These are phyloP conservation scores for Sarcodon sp. DNA, from an alignment of 768 basidiomycete species.

Conservation along the genomic window DNA sequence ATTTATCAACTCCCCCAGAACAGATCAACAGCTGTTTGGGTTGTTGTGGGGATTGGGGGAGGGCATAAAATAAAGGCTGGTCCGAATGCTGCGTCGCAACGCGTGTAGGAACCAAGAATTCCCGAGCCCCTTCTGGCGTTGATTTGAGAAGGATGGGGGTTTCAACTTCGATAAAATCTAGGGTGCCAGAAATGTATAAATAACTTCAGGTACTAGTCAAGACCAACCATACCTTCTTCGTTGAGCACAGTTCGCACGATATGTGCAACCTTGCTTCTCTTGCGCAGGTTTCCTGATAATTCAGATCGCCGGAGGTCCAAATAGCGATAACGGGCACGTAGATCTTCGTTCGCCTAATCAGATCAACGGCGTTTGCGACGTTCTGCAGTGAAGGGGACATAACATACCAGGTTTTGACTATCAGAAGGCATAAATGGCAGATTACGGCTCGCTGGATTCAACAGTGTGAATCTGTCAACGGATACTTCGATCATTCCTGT, in stretches of 20 bases:
- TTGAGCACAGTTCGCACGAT: conserved; percentile 62
- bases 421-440: conserved; percentile 85
- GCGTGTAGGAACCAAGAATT: conserved; percentile 84
- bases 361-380: not conserved
- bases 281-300: conserved; percentile 69
- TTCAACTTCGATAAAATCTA: conserved; percentile 89
- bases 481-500: conserved; percentile 76
- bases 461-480: conserved; percentile 52
- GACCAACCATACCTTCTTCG: conserved; percentile 43
- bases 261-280: conserved; percentile 73
- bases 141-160: conserved; percentile 87
- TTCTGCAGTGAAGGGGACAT: not conserved
- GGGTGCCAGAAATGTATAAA: conserved; percentile 6
- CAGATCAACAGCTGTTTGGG: conserved; percentile 89
- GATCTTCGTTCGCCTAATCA: conserved; percentile 68
- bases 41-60: conserved; percentile 93
- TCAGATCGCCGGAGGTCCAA: conserved; percentile 74
- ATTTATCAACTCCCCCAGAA: conserved; percentile 80
- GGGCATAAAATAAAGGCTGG: conserved; percentile 61
- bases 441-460: conserved; percentile 62
- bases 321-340: conserved; percentile 77
- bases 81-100: conserved; percentile 12
- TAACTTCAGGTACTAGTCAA: conserved; percentile 2
- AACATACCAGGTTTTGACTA: conserved; percentile 56
- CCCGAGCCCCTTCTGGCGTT: conserved; percentile 88